Evolutionary conservation across 805 yeast genomes (phyloP), one percentile per base, ranked within the genome.

Genomic region (Yarrowia sp.): DNA sequence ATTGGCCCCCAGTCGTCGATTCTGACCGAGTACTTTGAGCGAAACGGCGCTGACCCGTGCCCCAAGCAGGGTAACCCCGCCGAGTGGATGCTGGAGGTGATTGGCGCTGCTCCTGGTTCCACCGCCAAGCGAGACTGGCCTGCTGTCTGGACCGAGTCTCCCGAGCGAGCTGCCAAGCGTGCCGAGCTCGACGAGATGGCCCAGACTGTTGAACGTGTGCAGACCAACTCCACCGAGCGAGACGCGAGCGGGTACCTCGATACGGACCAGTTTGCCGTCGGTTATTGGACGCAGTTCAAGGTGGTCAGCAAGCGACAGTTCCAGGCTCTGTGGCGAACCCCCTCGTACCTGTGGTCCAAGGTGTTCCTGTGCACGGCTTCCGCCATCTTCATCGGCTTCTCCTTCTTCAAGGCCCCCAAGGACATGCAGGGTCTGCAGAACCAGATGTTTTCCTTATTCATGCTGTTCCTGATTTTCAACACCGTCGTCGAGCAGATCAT

Each of bases 11-110:
- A 86, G 72, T 86, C 85, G 72, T 74, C 76, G 52, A 81, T 85
- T 3, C 80, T 89, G 79, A 87, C 88, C 68, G 77, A 84, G 67
- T 89, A 89, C 74, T 88, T 89, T 73, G 92, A 89, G 76, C 75
- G 76, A 8, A 77, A 88, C 71, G 92, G 92, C 68, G 85, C 92
- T 33, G 65, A 60, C 6, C 79, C 80, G 68, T 89, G 93, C 79
- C 92, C 93, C 30, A 79, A 81, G 9, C 81, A 82, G 46, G 92
- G 91, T 4, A 90, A 90, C 71, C 95, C 94, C 39, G 94, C 93
- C 14, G 97, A 91, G 79, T 92, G 96, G 95, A 92, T 92, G 96
- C 81, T 92, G 78, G 90, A 89, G 70, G 74, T 72, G 13, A 73
- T 75, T 66, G 82, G 84, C 42, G 81, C 80, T 67, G 80, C 77